Base-by-base conservation (phyloP, 768 basidiomycete species). In the Cyathus striatus region DNA sequence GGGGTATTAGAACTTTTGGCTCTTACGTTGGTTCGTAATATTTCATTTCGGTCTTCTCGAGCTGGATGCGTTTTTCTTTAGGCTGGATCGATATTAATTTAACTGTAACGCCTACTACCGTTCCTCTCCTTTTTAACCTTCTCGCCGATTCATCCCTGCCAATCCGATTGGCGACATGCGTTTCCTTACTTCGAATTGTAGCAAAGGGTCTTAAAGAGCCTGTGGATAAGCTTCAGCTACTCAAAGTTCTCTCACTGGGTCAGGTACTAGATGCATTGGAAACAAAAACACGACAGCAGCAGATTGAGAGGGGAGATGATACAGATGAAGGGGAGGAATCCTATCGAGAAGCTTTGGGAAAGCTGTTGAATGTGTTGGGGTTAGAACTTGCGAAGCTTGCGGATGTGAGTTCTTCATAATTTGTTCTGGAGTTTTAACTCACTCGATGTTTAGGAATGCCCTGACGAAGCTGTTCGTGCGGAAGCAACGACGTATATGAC, bases 41-140 rank as follows among this genome's bases (percentile, higher is more conserved):
- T 40, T 30, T 22, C 14, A 4, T 22, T 43, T 32, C 17, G 21
- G 13, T 39, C 42, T 6, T 30, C n/a, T n/a, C n/a, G n/a, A n/a
- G n/a, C n/a, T n/a, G n/a, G n/a, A n/a, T n/a, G n/a, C n/a, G n/a
- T n/a, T n/a, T n/a, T 17, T 30, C n/a, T 22, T 13, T 53, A 96
- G 95, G 92, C 12, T 99, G 96, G 96, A 87, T 98, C 51, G 96
- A 99, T 57, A 94, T 99, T 51, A 92, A 91, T 56, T 70, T 98
- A 49, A 93, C 96, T 10, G 86, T 99, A 46, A 97, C 94, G 1
- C 90, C 88, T 10, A 79, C 76, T 12, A 91, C 94, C 2, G 79
- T 98, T 24, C 83, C 86, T 4, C 68, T 98, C 25, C 74, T 96
- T 34, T 92, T 94, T 59, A 78, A 73, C 26, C 73, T 96, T 30